Base-by-base conservation (phyloP, 2,329 filamentous ascomycete genomes). In the Pseudogymnoascus sp. region DNA sequence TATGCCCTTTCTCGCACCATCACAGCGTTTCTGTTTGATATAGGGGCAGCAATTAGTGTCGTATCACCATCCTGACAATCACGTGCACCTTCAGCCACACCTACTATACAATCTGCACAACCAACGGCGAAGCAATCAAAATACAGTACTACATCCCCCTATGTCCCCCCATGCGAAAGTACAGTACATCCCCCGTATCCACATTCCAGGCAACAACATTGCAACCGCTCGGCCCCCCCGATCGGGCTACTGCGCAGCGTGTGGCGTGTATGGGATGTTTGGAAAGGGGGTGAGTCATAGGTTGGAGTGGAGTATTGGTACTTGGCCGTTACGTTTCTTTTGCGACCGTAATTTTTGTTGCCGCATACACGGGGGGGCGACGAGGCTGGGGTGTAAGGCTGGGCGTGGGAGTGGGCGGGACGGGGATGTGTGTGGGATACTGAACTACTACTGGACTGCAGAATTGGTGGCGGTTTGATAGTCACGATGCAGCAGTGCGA, bases 191-290 rank as follows among this genome's bases (percentile, higher is more conserved):
- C 11, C 8, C 14, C 7, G 7, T 53, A 31, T 31, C 24, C 26
- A 53, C 47, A 16, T 31, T 31, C 47, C 47, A 53, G 47, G 47
- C 47, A 56, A 19, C 47, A 56, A 33, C 47, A 53, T 19, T 56
- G 47, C 47, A 56, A 31, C 47, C 47, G 47, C 47, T 56, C 47
- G 47, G 47, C 11, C 47, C 26, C 47, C 47, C 47, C 47, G 47
- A 56, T 56, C 47, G 47, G 47, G 47, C 14, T 19, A 31, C 26
- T 26, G 26, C 47, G 26, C 47, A 31, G 47, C 47, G 44, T 37
- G 47, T 53, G 47, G 47, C 26, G 47, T 7, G 47, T 53, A 16
- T 53, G 47, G 24, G 26, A 26, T 53, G 14, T 14, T 31, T 19
- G 19, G 47, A n/a, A 3, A 6, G 3, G 16, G 26, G n/a, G 47